A percentile compares a stretch with the other conserved stretches of the same genome.
Conservation (phyloP, 2,329 filamentous ascomycete species). For the Elsinoe batatas region DNA sequence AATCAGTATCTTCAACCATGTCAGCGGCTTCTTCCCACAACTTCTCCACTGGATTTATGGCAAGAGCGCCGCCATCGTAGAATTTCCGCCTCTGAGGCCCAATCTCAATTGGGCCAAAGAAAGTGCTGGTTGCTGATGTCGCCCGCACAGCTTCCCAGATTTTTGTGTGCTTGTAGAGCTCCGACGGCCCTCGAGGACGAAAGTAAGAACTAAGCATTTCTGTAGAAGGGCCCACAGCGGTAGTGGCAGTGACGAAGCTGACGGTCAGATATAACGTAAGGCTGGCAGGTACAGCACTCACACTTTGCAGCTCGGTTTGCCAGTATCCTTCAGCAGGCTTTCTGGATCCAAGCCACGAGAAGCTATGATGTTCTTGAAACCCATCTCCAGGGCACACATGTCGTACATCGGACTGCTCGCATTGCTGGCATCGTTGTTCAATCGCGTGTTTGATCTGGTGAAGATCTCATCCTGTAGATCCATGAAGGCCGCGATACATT, state of each 20-base stretch:
- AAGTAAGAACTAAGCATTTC: constrained; percentile 16
- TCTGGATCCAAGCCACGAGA: neutral
- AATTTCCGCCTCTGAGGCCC: constrained; percentile 24
- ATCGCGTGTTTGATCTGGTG: neutral
- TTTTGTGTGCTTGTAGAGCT: neutral
- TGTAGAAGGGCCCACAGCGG: neutral
- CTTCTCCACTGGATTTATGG: constrained; percentile 38
- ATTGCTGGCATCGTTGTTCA: neutral
- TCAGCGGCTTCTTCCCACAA: constrained; percentile 31
- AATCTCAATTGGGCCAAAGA: constrained; percentile 30
- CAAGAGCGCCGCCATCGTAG: constrained; percentile 35
- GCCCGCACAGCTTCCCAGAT: constrained; percentile 24
- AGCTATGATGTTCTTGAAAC: neutral
- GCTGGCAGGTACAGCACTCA: too few species aligned
- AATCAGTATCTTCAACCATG: neutral
- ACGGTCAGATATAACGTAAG: too few species aligned
- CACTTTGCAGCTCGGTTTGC: neutral
- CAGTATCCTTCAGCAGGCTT: neutral
- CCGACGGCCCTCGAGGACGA: constrained; percentile 25
- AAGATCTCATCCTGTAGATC: constrained; percentile 14
- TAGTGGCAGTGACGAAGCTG: neutral
- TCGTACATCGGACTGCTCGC: neutral
- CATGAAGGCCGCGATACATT: constrained; percentile 16
- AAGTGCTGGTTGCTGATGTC: constrained; percentile 25
- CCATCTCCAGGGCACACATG: neutral